These are phyloP conservation scores for Xanthoconium purpureum DNA, from an alignment of 768 basidiomycete species.

Conservation along the genomic window DNA sequence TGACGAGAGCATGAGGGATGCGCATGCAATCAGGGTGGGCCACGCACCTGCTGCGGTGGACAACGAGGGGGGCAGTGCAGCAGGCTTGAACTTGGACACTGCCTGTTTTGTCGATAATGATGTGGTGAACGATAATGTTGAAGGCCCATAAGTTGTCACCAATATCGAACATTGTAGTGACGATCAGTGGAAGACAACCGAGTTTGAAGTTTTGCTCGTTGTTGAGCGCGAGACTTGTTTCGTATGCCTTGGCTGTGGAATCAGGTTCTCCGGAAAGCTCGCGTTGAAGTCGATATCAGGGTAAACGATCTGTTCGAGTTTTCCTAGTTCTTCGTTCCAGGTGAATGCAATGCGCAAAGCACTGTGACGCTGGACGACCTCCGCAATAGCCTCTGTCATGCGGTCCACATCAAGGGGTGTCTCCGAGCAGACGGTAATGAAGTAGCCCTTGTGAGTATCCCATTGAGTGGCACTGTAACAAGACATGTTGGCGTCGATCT, in stretches of 20 bases:
- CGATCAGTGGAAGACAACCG: constrained; percentile 24
- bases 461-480: constrained; percentile 33
- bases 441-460: constrained; percentile 31
- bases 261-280: constrained; percentile 29
- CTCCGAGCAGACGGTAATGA: constrained; percentile 19
- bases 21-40: constrained; percentile 22
- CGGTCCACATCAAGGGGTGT: too few relatives aligned
- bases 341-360: constrained; percentile 29
- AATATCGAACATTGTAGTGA: constrained; percentile 27
- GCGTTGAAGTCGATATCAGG: constrained; percentile 25
- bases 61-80: constrained; percentile 37
- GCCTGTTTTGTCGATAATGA: constrained; percentile 29
- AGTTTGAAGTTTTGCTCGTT: constrained; percentile 24
- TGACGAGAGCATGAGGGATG: too few relatives aligned
- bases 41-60: constrained; percentile 30
- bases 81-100: constrained; percentile 46
- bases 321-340: constrained; percentile 30
- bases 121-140: constrained; percentile 31
- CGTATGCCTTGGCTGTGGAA: constrained; percentile 26
- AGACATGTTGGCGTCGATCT: constrained; percentile 32
- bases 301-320: constrained; percentile 29
- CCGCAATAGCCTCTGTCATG: constrained; percentile 27
- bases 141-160: constrained; percentile 24
- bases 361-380: constrained; percentile 30
- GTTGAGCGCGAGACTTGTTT: constrained; percentile 27